Evolutionary conservation across 495 filamentous ascomycete genomes (phyloP), one percentile per base, ranked within the genome.

Genomic region (Hyaloscypha finlandica): DNA sequence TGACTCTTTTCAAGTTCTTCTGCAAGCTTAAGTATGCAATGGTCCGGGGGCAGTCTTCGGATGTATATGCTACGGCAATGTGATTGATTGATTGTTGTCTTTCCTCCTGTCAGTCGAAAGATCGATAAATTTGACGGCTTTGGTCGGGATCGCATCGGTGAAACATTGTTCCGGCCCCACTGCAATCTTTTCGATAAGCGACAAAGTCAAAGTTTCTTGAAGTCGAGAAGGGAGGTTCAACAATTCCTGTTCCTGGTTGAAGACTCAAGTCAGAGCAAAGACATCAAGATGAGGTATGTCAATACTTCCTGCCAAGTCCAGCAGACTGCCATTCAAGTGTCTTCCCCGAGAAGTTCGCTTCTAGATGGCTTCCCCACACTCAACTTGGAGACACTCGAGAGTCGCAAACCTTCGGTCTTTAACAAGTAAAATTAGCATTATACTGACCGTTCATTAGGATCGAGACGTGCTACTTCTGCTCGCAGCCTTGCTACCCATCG

Each of bases 391-490:
- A 25, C 25, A 25, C 25, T 25, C 25, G 25, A 25, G 25, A 25
- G 35, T 37, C 12, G 35, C 35, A 12, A 37, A 37, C 8, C 35
- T 6, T 37, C 12, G 8, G 6, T 12, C 35, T 8, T 37, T 6
- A 12, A 6, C 35, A 37, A 37, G 12, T 8, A 37, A 8, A 8
- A 37, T 37, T 37, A 1, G 35, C 35, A 37, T 37, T 37, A 37
- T 37, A 64, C 61, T 37, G 39, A 58, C 31, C 9, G 16, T 58
- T n/a, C 14, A 5, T 30, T 31, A 89, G 88, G 77, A 86, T 97
- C 77, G 93, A 96, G 78, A 92, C 90, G 61, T 97, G 93, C 77
- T 92, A 92, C 75, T 96, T 96, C 81, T 97, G 94, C 81, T 92
- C 89, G 66, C 82, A 82, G 74, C 93, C 93, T 37, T 85, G 87